Base-by-base conservation (phyloP, 192 early-diverging fungal genomes). In the Linnemannia exigua region DNA sequence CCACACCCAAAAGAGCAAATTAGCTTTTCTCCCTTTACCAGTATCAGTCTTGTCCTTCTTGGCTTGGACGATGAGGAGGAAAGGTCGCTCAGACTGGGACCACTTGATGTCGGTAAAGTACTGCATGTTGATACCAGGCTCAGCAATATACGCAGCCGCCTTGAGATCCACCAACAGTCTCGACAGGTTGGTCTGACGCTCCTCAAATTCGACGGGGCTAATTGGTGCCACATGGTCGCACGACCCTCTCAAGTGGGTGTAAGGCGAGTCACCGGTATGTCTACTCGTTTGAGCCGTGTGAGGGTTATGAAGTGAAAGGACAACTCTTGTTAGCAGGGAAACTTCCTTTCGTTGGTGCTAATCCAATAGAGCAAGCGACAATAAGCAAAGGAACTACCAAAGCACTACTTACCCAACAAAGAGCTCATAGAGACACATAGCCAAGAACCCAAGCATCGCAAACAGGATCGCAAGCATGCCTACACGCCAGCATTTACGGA, bases 51-150 rank as follows among this genome's bases (percentile, higher is more conserved):
- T 77, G 28, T 77, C 70, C 16, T 70, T 74, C 69, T 72, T 80
- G 15, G 84, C 79, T 16, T 86, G 84, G 12, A 90, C 70, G 17
- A 91, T 51, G 6, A 89, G 76, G 6, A 91, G 54, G 75, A 91
- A 91, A 3, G 90, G 88, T 37, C 90, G 81, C 52, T 91, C 90
- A 54, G 86, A 89, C 35, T 84, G 79, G 7, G 83, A 76, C 90
- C 90, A 91, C 5, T 74, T 73, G 77, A 91, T 82, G 76, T 87
- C 88, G 28, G 89, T 77, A 66, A 89, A 91, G 67, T 90, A 91
- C 15, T 75, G 78, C 90, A 91, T 89, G n/a, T 84, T 82, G n/a
- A 88, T 75, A 20, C 88, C 88, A 28, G 88, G 87, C 48, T 91
- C 90, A 31, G 88, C 82, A 68, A 91, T 81, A 38, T 89, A 88